These are phyloP conservation scores for Singerocomus inundabilis DNA, from an alignment of 1,284 basidiomycete species.

Conservation along the genomic window DNA sequence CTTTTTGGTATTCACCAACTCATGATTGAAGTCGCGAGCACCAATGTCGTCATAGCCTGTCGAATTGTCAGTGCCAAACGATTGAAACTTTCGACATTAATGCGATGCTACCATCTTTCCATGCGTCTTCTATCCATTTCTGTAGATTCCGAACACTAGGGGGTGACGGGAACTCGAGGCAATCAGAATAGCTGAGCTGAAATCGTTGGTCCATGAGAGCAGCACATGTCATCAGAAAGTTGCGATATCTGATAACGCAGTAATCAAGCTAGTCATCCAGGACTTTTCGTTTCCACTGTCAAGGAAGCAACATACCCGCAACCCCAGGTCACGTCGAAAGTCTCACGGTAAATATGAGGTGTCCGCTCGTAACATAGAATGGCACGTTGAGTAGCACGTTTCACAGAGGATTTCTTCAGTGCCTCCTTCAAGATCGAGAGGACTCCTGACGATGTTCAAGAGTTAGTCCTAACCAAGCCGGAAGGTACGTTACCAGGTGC, in stretches of 20 bases:
- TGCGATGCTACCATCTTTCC: slow-evolving; percentile 53
- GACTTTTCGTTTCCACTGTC: neutral
- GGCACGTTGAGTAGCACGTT: slow-evolving; percentile 55
- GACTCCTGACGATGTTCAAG: slow-evolving; percentile 47
- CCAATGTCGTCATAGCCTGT: slow-evolving; percentile 76
- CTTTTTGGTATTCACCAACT: slow-evolving; percentile 62
- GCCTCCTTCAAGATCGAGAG: slow-evolving; percentile 63
- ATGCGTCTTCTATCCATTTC: slow-evolving; percentile 75
- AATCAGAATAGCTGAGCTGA: slow-evolving; percentile 58
- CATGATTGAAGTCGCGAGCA: slow-evolving; percentile 52
- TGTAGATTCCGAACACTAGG: slow-evolving; percentile 78
- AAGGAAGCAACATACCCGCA: slow-evolving; percentile 56
- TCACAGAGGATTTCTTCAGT: slow-evolving; percentile 50
- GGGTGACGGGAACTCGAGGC: slow-evolving; percentile 53
- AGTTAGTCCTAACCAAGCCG: slow-evolving; percentile 1
- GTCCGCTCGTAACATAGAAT: slow-evolving; percentile 62
- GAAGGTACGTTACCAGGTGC: slow-evolving; percentile 58
- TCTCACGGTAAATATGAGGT: slow-evolving; percentile 58
- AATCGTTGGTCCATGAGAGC: slow-evolving; percentile 62
- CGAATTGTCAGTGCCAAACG: slow-evolving; percentile 1
- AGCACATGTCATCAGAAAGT: slow-evolving; percentile 80
- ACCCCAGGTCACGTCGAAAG: slow-evolving; percentile 67
- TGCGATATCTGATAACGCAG: slow-evolving; percentile 66
- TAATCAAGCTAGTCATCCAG: slow-evolving; percentile 3
- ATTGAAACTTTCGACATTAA: neutral